Conservation (phyloP, 129 eudicot genomes). For the Oenanthe sinensis region DNA sequence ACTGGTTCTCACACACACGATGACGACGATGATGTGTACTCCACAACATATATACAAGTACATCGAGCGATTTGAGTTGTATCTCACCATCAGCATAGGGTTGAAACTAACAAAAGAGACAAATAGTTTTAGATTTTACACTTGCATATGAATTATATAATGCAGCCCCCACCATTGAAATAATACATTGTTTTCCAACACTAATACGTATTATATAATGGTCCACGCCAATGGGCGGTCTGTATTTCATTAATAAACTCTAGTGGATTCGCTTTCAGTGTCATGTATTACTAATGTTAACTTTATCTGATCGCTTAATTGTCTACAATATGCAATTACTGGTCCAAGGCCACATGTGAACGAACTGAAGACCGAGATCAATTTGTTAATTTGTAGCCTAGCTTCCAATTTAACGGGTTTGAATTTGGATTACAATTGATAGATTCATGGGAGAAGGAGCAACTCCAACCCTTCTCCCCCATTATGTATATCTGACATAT, state of each 20-base stretch:
- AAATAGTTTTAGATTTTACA: not conserved
- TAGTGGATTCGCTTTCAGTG: conserved; percentile 24
- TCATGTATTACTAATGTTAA: not conserved
- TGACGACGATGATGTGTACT: not conserved
- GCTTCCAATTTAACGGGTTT: too few relatives aligned
- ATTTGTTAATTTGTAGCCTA: not conserved
- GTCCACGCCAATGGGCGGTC: conserved; percentile 25
- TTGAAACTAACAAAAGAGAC: conserved; percentile 8
- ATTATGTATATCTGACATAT: too few relatives aligned
- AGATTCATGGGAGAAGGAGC: too few relatives aligned
- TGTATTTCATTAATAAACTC: conserved; percentile 25
- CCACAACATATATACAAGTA: not conserved
- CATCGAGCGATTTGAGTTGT: not conserved
- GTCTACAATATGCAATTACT: not conserved
- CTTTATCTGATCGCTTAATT: not conserved
- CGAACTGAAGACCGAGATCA: conserved; percentile 4
- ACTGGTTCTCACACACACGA: not conserved
- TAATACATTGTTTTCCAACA: not conserved
- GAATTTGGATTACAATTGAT: too few relatives aligned
- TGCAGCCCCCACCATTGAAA: conserved; percentile 14
- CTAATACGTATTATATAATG: not conserved
- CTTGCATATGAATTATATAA: not conserved
- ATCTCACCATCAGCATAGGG: conserved; percentile 1
- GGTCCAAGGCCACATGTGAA: conserved; percentile 2
- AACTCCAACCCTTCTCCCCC: too few relatives aligned